Evolutionary conservation across 305 asterid species (phyloP).

Genomic region (Plantago lanceolata): DNA sequence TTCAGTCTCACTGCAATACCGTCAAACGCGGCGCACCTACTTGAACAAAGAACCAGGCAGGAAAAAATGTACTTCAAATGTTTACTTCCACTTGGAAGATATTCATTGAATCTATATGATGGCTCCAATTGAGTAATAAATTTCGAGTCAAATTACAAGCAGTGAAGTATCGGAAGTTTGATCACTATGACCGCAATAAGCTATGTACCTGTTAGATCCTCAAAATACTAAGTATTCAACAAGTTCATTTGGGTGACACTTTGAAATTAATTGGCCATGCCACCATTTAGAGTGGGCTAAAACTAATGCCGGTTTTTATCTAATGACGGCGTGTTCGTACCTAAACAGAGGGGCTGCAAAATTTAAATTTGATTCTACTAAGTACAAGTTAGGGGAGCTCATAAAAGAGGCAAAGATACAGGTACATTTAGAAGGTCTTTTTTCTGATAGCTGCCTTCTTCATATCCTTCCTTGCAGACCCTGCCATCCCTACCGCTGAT

Average conservation of each 20-base stretch:
- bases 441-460: constrained; percentile 55
- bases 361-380: constrained; percentile 3
- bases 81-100: not conserved
- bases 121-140: too few relatives aligned
- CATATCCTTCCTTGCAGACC: constrained; percentile 54
- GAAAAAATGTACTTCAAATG: too few relatives aligned
- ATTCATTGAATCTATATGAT: not conserved
- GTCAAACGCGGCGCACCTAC: too few relatives aligned
- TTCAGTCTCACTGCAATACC: too few relatives aligned
- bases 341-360: constrained; percentile 17
- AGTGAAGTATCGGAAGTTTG: not conserved
- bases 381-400: constrained; percentile 3
- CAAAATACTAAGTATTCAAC: not conserved
- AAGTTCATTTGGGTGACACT: not conserved
- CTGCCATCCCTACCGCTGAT: constrained; percentile 38
- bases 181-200: not conserved
- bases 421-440: constrained; percentile 49
- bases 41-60: not conserved
- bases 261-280: not conserved
- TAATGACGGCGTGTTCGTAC: constrained; percentile 6
- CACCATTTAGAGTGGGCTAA: not conserved
- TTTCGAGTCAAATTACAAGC: not conserved
- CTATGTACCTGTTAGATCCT: not conserved
- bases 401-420: not conserved
- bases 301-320: constrained; percentile 6